Evolutionary conservation across 345 rosid species (phyloP), one percentile per base, ranked within the genome.

Genomic region (Heritiera littoralis): DNA sequence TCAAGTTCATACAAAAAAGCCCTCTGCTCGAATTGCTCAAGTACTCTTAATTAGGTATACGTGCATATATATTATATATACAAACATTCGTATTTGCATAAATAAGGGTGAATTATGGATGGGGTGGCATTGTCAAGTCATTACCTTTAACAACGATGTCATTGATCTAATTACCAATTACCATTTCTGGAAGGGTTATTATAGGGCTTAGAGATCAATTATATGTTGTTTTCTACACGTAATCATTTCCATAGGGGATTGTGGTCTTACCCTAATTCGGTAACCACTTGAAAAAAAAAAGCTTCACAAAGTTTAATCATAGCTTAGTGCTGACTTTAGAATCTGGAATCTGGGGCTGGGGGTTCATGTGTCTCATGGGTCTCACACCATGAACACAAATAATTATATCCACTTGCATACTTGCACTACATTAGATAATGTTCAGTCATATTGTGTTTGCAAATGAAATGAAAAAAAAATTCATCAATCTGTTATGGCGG

Each of bases 271-370:
- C 68, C 32, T 48, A 81, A 76, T 82, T 89, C 85, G 84, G 81
- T 84, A 83, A 83, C 81, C 38, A 81, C 48, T 81, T 80, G 84
- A 82, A 82, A 82, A 82, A 82, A 14, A 89, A 89, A 85, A 85
- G 80, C 45, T 86, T 77, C 84, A 78, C 74, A 80, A 63, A 67
- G 79, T 70, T 48, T 83, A 87, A 90, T 88, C 51, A 87, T 88
- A 66, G 77, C 84, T 28, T 58, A 68, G 30, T 78, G 87, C 72
- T 86, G 89, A 90, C 88, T 88, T 84, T 71, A 74, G 81, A 77
- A 38, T 71, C 58, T 63, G 75, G 77, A 72, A 79, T 74, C 79
- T 72, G 76, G 75, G 76, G 63, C 30, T 72, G 54, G 76, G 75
- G 76, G 63, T 28, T 72, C 75, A 72, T 52, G 61, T 52, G 75